These are phyloP conservation scores for Postia placenta DNA, from an alignment of 768 basidiomycete genomes.

Conservation along the genomic window DNA sequence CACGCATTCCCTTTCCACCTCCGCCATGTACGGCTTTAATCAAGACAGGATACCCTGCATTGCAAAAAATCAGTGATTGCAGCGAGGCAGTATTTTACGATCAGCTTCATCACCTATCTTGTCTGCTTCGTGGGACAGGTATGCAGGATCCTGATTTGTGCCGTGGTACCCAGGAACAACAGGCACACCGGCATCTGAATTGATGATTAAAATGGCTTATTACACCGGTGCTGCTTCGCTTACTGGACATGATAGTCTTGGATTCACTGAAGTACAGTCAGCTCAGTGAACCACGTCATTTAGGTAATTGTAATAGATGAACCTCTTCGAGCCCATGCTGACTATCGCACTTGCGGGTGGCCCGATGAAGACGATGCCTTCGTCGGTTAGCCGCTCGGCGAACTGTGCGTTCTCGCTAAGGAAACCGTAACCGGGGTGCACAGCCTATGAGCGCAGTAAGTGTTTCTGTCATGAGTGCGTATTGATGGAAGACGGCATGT, in stretches of 20 bases:
- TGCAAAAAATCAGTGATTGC: too few species aligned
- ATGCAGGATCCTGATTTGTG: slow-evolving; percentile 65
- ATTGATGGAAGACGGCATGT: too few species aligned
- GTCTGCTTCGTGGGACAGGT: slow-evolving; percentile 62
- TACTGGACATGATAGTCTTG: slow-evolving; percentile 90
- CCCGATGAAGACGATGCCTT: slow-evolving; percentile 86
- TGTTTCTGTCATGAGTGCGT: neutral
- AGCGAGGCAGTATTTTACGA: neutral
- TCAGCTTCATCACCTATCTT: slow-evolving; percentile 59
- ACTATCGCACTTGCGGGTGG: slow-evolving; percentile 84
- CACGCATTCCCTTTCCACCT: slow-evolving; percentile 94
- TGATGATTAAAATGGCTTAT: neutral
- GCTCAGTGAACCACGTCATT: neutral
- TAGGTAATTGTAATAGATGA: neutral
- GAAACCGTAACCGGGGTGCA: slow-evolving; percentile 93
- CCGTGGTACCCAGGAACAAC: slow-evolving; percentile 96
- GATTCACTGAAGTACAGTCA: slow-evolving; percentile 56
- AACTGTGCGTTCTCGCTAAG: slow-evolving; percentile 88
- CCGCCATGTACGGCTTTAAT: slow-evolving; percentile 98
- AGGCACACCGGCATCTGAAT: slow-evolving; percentile 76
- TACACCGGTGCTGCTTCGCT: slow-evolving; percentile 12
- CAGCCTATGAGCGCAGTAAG: slow-evolving; percentile 44
- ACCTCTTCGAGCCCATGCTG: slow-evolving; percentile 97
- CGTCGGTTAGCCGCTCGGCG: slow-evolving; percentile 63
- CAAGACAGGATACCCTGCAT: slow-evolving; percentile 76